Conservation (phyloP, 2,329 filamentous ascomycete species). For the Neonectria punicea region DNA sequence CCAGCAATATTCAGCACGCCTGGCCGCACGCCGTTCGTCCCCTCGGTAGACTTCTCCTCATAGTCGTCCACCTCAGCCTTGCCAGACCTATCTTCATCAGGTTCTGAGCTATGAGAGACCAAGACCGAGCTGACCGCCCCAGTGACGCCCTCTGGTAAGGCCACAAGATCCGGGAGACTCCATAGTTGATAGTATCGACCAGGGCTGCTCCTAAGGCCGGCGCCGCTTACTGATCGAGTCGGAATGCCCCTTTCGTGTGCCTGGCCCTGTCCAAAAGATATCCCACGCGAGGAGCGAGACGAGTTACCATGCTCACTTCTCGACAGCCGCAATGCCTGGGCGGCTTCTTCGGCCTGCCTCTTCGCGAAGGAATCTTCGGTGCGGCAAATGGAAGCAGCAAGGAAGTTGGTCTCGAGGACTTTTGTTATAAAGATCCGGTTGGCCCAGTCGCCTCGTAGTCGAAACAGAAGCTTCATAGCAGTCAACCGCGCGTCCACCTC, state of each 20-base stretch:
- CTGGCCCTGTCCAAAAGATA: slow-evolving; percentile 63
- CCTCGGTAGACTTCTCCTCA: slow-evolving; percentile 31
- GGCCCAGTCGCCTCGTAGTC: slow-evolving; percentile 83
- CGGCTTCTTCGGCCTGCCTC: slow-evolving; percentile 63
- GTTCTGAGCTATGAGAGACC: slow-evolving; percentile 52
- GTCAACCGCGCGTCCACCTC: slow-evolving; percentile 77
- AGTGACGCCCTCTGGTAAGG: slow-evolving; percentile 61
- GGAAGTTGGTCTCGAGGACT: slow-evolving; percentile 75
- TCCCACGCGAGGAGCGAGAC: slow-evolving; percentile 57
- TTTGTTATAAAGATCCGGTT: slow-evolving; percentile 78
- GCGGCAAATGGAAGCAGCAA: slow-evolving; percentile 78
- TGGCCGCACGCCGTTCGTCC: slow-evolving; percentile 44
- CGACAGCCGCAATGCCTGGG: slow-evolving; percentile 55
- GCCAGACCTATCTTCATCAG: slow-evolving; percentile 26
- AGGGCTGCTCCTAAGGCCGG: slow-evolving; percentile 46
- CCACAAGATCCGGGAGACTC: slow-evolving; percentile 66
- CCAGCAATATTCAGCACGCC: slow-evolving; percentile 67
- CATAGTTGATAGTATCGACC: slow-evolving; percentile 63
- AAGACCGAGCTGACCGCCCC: slow-evolving; percentile 62
- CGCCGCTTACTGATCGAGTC: slow-evolving; percentile 55
- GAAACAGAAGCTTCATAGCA: slow-evolving; percentile 82
- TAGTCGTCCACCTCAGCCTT: slow-evolving; percentile 27
- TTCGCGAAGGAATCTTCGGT: slow-evolving; percentile 64
- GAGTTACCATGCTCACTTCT: slow-evolving; percentile 56
- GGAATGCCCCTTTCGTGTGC: slow-evolving; percentile 55